Evolutionary conservation across 345 rosid species (phyloP), one percentile per base, ranked within the genome.

Genomic region (Moringa oleifera): DNA sequence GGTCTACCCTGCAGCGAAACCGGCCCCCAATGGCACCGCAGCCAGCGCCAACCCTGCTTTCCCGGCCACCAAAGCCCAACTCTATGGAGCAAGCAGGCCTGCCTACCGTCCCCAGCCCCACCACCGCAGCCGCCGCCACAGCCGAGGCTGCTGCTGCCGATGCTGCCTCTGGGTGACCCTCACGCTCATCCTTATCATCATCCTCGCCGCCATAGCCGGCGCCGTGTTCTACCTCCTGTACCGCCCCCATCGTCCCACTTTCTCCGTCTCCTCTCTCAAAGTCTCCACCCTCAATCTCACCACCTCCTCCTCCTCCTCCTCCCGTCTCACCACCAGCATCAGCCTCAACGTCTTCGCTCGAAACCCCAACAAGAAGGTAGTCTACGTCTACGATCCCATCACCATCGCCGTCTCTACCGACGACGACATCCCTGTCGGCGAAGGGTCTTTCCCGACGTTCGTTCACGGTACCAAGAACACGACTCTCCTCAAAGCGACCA

Each of bases 341-440:
- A 66, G 79, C 54, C 75, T 94, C 80, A 72, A 79, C 71, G 75
- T 90, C 62, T 73, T 84, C 58, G 76, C 97, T 7, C 79, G 59
- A 65, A 94, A 94, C 84, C 90, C 96, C 0, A 94, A 94, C 83
- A 86, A 81, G 51, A 87, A 90, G 63, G 61, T 88, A 19, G 80
- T 82, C 8, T 94, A 69, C 76, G 47, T 51, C 69, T 94, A 94
- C 71, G 76, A 76, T 51, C 78, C 65, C 18, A 57, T 72, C 18
- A 33, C 80, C 50, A 64, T 94, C 53, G 58, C 85, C 0, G 64
- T 88, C 33, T 45, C 65, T 20, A 59, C 71, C 0, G 73, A 71
- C 13, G 89, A 77, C 28, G 85, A 51, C 7, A 68, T 90, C 25
- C 24, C 51, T n/a, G 51, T 90, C 36, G 99, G 96, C 1, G 68